These are phyloP conservation scores for Colletotrichum chlorophyti DNA, from an alignment of 2,329 filamentous ascomycete species.

Conservation along the genomic window DNA sequence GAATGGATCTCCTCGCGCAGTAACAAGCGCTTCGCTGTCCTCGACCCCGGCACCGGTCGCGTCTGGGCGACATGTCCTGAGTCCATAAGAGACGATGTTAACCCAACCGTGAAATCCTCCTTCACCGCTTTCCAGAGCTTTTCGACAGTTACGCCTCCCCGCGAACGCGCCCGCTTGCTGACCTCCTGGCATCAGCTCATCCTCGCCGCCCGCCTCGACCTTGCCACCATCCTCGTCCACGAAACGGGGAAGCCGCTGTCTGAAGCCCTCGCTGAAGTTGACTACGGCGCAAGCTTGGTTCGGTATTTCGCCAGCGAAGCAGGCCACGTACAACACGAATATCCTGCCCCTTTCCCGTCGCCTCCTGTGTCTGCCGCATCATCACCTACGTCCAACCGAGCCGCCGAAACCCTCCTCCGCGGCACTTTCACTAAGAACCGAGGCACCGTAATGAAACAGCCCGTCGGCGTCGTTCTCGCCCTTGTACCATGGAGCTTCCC, in stretches of 20 bases:
- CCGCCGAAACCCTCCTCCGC: background rate
- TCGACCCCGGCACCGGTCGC: conserved; percentile 59
- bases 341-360: conserved; percentile 36
- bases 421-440: background rate
- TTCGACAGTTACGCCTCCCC: conserved; percentile 44
- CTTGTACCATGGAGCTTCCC: conserved; percentile 65
- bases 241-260: conserved; percentile 65
- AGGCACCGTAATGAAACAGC: conserved; percentile 33
- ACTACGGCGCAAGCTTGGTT: conserved; percentile 59
- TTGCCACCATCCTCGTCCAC: conserved; percentile 46
- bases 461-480: conserved; percentile 42
- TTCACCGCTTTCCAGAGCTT: conserved; percentile 46
- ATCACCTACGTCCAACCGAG: background rate
- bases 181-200: conserved; percentile 46
- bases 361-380: background rate
- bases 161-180: conserved; percentile 42
- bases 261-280: conserved; percentile 61
- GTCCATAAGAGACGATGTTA: conserved; percentile 48
- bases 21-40: conserved; percentile 56
- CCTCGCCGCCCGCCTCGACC: conserved; percentile 41
- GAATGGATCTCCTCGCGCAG: conserved; percentile 52
- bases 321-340: conserved; percentile 57
- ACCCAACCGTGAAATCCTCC: conserved; percentile 43
- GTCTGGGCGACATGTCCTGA: conserved; percentile 58
- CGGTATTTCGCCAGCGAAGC: conserved; percentile 65